Conservation (phyloP, 2,329 filamentous ascomycete species). For the Alternaria dauci region DNA sequence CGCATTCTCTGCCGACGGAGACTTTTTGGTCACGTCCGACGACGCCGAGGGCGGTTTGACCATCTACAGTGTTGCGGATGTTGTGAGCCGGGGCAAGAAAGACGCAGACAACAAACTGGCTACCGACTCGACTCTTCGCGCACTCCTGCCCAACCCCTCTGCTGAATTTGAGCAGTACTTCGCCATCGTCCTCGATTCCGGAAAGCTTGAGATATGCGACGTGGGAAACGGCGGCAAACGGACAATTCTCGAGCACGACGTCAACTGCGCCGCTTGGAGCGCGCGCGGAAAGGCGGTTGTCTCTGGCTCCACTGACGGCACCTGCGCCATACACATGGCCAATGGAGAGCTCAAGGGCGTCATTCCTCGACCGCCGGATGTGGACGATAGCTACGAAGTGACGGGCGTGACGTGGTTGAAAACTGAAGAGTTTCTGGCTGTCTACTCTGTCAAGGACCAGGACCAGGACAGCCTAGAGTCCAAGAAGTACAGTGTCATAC, state of each 20-base stretch:
- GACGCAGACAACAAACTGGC: slow-evolving; percentile 76
- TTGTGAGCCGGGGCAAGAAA: slow-evolving; percentile 67
- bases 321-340: slow-evolving; percentile 82
- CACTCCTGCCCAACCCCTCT: slow-evolving; percentile 81
- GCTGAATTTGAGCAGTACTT: slow-evolving; percentile 76
- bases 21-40: slow-evolving; percentile 81
- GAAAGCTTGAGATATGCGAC: slow-evolving; percentile 85
- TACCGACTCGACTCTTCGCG: slow-evolving; percentile 77
- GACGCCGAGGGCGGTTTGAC: slow-evolving; percentile 82
- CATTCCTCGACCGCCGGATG: slow-evolving; percentile 77
- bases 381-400: slow-evolving; percentile 69
- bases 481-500: slow-evolving; percentile 78
- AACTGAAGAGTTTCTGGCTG: slow-evolving; percentile 81
- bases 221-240: slow-evolving; percentile 65
- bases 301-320: slow-evolving; percentile 83
- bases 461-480: slow-evolving; percentile 60
- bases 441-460: slow-evolving; percentile 64
- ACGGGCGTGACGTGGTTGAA: slow-evolving; percentile 88
- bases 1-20: slow-evolving; percentile 89
- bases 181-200: slow-evolving; percentile 80
- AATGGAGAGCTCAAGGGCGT: slow-evolving; percentile 78
- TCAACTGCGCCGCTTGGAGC: slow-evolving; percentile 91
- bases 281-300: slow-evolving; percentile 91
- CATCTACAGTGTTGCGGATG: slow-evolving; percentile 76
- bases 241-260: slow-evolving; percentile 73